These are phyloP conservation scores for Leishmania gerbilli DNA, from an alignment of 208 protist genomes.

Conservation along the genomic window DNA sequence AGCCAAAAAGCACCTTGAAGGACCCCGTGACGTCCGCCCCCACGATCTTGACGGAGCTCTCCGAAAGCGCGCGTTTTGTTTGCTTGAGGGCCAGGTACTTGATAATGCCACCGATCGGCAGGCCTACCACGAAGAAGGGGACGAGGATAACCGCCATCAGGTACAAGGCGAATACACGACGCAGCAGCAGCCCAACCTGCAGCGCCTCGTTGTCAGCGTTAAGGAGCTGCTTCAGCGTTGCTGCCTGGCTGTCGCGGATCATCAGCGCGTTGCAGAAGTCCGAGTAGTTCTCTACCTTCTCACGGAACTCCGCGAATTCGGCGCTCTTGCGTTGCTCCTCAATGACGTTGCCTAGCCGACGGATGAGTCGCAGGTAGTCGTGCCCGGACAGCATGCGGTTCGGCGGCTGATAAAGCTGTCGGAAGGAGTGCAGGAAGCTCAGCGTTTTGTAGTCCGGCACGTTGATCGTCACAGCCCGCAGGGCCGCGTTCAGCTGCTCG, in stretches of 20 bases:
- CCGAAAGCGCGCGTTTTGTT: slow-evolving; percentile 65
- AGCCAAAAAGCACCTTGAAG: slow-evolving; percentile 82
- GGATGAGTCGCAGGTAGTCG: slow-evolving; percentile 88
- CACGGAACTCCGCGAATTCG: slow-evolving; percentile 71
- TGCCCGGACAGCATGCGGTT: slow-evolving; percentile 69
- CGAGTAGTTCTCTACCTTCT: slow-evolving; percentile 81
- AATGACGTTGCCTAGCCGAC: slow-evolving; percentile 80
- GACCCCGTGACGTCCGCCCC: slow-evolving; percentile 91
- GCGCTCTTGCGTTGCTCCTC: slow-evolving; percentile 62
- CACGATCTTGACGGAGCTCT: slow-evolving; percentile 89
- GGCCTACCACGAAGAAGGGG: slow-evolving; percentile 81
- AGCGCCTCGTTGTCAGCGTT: slow-evolving; percentile 46
- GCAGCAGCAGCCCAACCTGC: slow-evolving; percentile 69
- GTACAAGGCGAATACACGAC: slow-evolving; percentile 75
- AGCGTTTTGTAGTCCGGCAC: slow-evolving; percentile 91
- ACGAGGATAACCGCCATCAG: slow-evolving; percentile 79
- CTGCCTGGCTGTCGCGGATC: slow-evolving; percentile 85
- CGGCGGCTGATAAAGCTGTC: slow-evolving; percentile 89
- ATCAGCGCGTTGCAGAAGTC: slow-evolving; percentile 82
- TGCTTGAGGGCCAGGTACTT: slow-evolving; percentile 56
- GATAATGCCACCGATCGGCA: slow-evolving; percentile 73
- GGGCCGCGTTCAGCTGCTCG: slow-evolving; percentile 76
- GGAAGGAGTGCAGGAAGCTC: slow-evolving; percentile 89
- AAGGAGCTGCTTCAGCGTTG: slow-evolving; percentile 76
- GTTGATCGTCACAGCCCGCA: slow-evolving; percentile 88